Evolutionary conservation across 495 filamentous ascomycete species (phyloP), one percentile per base, ranked within the genome.

Genomic region (Penicillium pulvis): DNA sequence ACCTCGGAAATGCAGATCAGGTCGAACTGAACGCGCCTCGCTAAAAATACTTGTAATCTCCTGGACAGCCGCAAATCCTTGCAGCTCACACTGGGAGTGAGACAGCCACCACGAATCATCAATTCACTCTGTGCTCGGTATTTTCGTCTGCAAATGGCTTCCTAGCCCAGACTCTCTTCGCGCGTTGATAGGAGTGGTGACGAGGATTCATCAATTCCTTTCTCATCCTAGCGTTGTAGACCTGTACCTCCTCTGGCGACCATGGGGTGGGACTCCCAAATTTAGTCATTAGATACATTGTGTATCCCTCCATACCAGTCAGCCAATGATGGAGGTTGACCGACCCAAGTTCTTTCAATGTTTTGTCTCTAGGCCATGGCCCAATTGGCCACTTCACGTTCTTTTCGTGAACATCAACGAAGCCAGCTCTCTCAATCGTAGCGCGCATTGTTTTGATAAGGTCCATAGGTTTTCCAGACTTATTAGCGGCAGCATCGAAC

Each of bases 141-240:
- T 36, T 36, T 9, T 11, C 7, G 10, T 36, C 33, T 14, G 12
- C 8, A 11, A 36, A 36, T 36, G 33, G 33, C 12, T 36, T 36
- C 12, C 33, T 36, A 36, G 33, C 33, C 33, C 33, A 36, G 8
- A 36, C 33, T 36, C 33, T 36, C 10, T 9, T 36, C 59, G 56
- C 57, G 10, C 56, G 47, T 35, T 63, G 46, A 64, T 64, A 70
- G 17, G 45, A 30, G 55, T 70, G 68, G 33, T 55, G 54, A 1
- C 42, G 31, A 6, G 65, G 68, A 56, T 70, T 66, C 44, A 60
- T 54, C 43, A 70, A 26, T 49, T 68, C 68, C 12, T 39, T 46
- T 10, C 65, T 55, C 50, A 68, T 28, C 28, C 59, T 57, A 10
- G 65, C 62, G 3, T 59, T 41, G 51, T 66, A 70, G 19, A 66